Percentiles rank a stretch among this genome's conserved stretches.
These are phyloP conservation scores for Trypanosoma vivax DNA, from an alignment of 208 protist genomes.

Conservation along the genomic window DNA sequence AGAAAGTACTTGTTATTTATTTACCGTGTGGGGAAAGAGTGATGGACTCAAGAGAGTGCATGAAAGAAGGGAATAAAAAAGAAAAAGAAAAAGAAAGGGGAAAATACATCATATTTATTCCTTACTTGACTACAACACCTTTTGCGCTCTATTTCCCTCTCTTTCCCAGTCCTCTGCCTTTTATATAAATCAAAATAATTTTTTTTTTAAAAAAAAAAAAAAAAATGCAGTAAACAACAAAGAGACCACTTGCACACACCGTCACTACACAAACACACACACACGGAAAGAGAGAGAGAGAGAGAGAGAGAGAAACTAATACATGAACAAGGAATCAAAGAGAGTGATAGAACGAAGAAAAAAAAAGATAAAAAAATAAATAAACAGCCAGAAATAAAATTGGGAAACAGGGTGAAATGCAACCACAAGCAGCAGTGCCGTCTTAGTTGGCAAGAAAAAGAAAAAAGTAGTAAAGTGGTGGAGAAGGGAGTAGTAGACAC, in stretches of 20 bases:
- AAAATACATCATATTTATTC: neutral
- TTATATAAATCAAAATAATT: neutral
- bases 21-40: conserved; percentile 6
- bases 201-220: conserved; percentile 8
- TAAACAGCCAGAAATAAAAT: conserved; percentile 5
- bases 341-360: conserved; percentile 7
- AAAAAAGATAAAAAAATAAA: conserved; percentile 5
- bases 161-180: neutral
- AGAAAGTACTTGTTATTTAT: no score
- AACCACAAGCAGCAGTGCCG: neutral
- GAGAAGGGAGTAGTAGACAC: neutral
- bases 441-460: conserved; percentile 1
- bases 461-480: conserved; percentile 12
- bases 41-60: conserved; percentile 13
- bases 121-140: no score
- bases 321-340: neutral
- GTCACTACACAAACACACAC: neutral
- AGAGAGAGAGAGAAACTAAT: conserved; percentile 2
- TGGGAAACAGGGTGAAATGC: conserved; percentile 5
- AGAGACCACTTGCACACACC: no score
- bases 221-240: conserved; percentile 6
- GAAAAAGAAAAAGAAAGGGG: conserved; percentile 9
- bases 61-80: conserved; percentile 2
- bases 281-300: conserved; percentile 4
- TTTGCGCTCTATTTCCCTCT: conserved; percentile 4